Conservation (phyloP, 2,329 filamentous ascomycete species). For the Pseudogymnoascus pannorum region DNA sequence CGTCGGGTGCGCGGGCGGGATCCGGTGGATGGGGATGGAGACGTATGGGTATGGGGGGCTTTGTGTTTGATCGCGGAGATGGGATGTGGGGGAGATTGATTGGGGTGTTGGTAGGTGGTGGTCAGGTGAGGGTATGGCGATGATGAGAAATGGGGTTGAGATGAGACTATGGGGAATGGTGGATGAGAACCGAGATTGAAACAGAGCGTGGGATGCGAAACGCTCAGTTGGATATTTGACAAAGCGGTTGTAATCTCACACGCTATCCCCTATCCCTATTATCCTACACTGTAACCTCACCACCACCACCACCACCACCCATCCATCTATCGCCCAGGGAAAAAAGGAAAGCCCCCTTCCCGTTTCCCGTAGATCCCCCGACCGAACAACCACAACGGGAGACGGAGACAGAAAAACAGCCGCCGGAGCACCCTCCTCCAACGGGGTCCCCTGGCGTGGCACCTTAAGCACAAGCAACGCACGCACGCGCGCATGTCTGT, state of each 20-base stretch:
- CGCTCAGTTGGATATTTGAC: background rate
- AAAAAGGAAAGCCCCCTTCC: background rate
- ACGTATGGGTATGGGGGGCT: background rate
- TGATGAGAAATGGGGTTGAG: background rate
- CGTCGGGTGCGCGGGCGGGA: background rate
- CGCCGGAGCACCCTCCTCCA: background rate
- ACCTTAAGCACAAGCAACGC: background rate
- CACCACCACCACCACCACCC: background rate
- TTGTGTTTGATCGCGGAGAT: no score
- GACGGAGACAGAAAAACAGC: no score
- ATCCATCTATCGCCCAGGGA: background rate
- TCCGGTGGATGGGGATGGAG: background rate
- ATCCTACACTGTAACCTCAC: background rate
- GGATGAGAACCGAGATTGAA: no score
- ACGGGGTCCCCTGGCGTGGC: background rate
- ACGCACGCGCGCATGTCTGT: background rate
- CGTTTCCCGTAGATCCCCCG: background rate
- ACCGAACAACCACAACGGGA: background rate
- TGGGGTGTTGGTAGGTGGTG: background rate
- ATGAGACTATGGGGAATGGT: background rate
- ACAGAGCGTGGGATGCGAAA: background rate
- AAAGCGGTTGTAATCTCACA: background rate
- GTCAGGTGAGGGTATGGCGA: background rate
- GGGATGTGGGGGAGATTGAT: background rate
- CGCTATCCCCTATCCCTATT: no score